Evolutionary conservation across 75 land plant genomes (phyloP), one percentile per base, ranked within the genome.

Genomic region (Cupressus sempervirens): DNA sequence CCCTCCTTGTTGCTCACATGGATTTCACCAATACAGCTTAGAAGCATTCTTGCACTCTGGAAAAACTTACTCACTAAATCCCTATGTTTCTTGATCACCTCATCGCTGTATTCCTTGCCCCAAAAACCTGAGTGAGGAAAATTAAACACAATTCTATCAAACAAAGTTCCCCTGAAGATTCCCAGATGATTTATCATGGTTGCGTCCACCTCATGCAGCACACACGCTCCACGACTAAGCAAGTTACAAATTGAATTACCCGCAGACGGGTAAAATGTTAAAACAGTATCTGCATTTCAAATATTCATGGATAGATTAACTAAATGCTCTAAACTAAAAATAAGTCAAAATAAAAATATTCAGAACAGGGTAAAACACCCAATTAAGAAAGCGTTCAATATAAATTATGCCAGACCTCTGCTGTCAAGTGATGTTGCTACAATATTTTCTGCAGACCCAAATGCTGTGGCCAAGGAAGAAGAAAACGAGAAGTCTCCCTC

Each of bases 401-500:
- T 5, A 85, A 77, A 77, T 41, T 0, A 7, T 41, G 34, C 20
- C 14, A 79, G 50, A 79, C 81, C 81, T 79, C 30, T 43, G 13
- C 30, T 83, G 74, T 93, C 92, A 5, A 93, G 86, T n/a, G 94
- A 93, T 20, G 93, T 91, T 45, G 94, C 87, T 36, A 87, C 84
- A 32, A 93, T 87, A 84, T 89, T 88, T 40, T 81, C 38, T 38
- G 89, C 94, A 79, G 73, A 41, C 41, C 87, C 87, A 81, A 93
- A 88, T 15, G 85, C 38, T 1, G 8, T 54, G 15, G 91, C 94
- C 62, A 91, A 84, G 41, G 83, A 36, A 34, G 83, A 80, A 10
- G 94, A 88, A 82, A 93, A 93, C 1, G 94, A 93, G 79, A 93
- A 93, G 83, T 93, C 92, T 11, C 94, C 94, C 38, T 93, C 94